Percentiles rank a stretch among this genome's conserved stretches.
These are phyloP conservation scores for Vaccinium corymbosum DNA, from an alignment of 148 eudicot genomes.

Conservation along the genomic window DNA sequence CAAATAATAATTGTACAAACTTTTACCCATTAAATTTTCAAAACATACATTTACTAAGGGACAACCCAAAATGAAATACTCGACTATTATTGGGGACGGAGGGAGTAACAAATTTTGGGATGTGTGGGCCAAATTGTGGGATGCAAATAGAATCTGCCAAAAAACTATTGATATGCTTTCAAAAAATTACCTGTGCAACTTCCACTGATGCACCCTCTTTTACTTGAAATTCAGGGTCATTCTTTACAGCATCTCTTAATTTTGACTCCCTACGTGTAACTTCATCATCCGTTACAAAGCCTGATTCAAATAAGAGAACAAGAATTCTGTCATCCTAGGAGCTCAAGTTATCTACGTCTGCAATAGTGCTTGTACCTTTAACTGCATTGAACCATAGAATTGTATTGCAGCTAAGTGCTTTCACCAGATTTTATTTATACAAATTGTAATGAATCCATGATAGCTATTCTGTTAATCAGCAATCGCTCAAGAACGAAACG, in stretches of 20 bases:
- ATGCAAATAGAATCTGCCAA: too few species aligned
- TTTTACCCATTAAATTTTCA: too few species aligned
- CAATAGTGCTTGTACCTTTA: background rate
- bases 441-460: background rate
- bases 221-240: constrained; percentile 51
- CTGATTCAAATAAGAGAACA: constrained; percentile 33
- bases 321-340: constrained; percentile 3
- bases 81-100: too few species aligned
- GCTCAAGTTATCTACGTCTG: background rate
- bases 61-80: too few species aligned
- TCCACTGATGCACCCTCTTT: constrained; percentile 67
- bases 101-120: too few species aligned
- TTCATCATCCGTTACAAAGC: constrained; percentile 86
- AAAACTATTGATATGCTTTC: too few species aligned
- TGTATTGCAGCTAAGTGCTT: background rate
- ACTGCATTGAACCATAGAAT: background rate
- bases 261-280: constrained; percentile 57
- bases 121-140: too few species aligned
- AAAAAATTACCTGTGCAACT: constrained; percentile 71
- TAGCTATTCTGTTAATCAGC: background rate
- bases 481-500: background rate
- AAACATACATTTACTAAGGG: too few species aligned
- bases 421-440: background rate
- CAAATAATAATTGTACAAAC: too few species aligned
- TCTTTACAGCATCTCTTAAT: constrained; percentile 52